phyloP scores from a whole-genome alignment of 306 rosid genomes.

The Acmispon strigosus region DNA sequence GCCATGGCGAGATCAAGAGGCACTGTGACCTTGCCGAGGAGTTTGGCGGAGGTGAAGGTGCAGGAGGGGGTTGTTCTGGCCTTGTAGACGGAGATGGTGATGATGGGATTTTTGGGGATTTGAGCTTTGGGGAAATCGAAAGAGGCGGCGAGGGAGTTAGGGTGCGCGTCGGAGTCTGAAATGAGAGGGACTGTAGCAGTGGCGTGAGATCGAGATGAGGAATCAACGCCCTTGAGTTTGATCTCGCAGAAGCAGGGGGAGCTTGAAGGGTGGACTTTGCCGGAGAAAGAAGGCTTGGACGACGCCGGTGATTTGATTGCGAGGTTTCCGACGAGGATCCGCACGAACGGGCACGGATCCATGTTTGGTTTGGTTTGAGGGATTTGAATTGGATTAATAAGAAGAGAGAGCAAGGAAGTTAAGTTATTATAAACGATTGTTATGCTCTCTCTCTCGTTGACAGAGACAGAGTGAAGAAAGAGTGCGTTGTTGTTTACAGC shows the following conservation, averaged over 20 bases:
- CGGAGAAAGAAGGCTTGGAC: constrained; percentile 45
- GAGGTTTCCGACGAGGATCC: constrained; percentile 70
- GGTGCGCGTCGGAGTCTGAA: not conserved
- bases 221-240: constrained; percentile 30
- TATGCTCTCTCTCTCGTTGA: too few species aligned
- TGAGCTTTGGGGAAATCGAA: constrained; percentile 54
- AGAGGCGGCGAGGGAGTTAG: constrained; percentile 43
- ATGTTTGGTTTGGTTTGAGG: constrained; percentile 1
- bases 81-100: constrained; percentile 45
- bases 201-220: constrained; percentile 28
- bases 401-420: not conserved
- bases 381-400: not conserved
- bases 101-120: constrained; percentile 19
- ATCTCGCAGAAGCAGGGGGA: constrained; percentile 61
- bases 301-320: constrained; percentile 47
- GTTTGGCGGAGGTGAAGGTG: constrained; percentile 26
- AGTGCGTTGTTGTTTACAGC: too few species aligned
- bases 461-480: not conserved
- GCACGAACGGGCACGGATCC: constrained; percentile 81
- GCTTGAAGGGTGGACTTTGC: constrained; percentile 43
- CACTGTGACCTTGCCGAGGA: constrained; percentile 41
- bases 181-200: constrained; percentile 42
- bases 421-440: not conserved
- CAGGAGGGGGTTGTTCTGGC: constrained; percentile 31
- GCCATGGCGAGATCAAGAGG: constrained; percentile 38